phyloP scores from a whole-genome alignment of 2,329 filamentous ascomycete species.

The Penicillium janthinellum region DNA sequence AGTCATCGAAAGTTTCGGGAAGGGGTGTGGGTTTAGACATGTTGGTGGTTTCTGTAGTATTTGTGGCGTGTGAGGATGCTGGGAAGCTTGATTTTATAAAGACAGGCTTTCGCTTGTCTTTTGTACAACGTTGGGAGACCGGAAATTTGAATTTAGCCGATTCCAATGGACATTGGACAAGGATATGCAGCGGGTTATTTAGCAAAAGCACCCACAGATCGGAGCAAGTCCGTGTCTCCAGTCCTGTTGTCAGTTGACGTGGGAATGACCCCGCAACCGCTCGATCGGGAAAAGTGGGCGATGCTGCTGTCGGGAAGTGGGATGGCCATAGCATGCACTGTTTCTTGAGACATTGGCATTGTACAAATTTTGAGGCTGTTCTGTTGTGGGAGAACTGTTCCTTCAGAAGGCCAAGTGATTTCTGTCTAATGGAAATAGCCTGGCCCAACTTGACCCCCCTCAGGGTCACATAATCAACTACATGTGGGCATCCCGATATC shows the following conservation, averaged over 20 bases:
- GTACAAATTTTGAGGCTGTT: neutral
- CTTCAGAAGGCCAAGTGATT: too few species aligned
- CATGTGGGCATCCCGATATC: too few species aligned
- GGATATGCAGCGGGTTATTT: neutral
- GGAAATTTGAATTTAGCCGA: neutral
- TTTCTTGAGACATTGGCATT: neutral
- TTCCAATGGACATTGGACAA: neutral
- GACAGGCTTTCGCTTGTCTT: neutral
- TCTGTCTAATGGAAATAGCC: too few species aligned
- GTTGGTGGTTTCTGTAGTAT: neutral
- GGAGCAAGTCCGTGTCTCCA: conserved; percentile 20
- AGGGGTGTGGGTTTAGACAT: conserved; percentile 29
- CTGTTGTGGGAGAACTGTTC: too few species aligned
- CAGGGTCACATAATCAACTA: too few species aligned
- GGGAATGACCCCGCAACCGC: conserved; percentile 19
- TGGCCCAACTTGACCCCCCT: too few species aligned
- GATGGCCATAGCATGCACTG: neutral
- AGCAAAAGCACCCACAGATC: conserved; percentile 10
- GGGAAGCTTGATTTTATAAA: neutral
- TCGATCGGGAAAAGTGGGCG: neutral
- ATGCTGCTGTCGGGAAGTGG: neutral
- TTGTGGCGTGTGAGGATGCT: neutral
- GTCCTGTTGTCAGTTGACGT: conserved; percentile 8
- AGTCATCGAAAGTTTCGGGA: conserved; percentile 41
- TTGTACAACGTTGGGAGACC: neutral